These are phyloP conservation scores for Cadophora malorum DNA, from an alignment of 2,329 filamentous ascomycete genomes.

Conservation along the genomic window DNA sequence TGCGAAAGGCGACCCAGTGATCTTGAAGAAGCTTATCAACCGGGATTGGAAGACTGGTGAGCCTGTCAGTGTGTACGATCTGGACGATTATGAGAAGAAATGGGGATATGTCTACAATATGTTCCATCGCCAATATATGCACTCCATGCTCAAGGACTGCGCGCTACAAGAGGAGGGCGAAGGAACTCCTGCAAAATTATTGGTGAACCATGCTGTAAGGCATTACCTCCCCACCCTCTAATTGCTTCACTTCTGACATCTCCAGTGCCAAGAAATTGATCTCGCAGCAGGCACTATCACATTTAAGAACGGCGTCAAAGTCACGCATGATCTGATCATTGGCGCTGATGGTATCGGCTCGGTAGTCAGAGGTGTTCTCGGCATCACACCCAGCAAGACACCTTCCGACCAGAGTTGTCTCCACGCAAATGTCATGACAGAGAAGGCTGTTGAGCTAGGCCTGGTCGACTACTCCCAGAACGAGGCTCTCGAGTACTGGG, in stretches of 20 bases:
- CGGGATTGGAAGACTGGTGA: conserved; percentile 74
- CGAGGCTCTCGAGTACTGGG: conserved; percentile 45
- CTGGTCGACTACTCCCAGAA: conserved; percentile 38
- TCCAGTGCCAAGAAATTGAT: conserved; percentile 58
- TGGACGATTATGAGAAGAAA: conserved; percentile 67
- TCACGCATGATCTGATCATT: conserved; percentile 49
- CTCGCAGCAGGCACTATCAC: conserved; percentile 54
- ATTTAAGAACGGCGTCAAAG: conserved; percentile 44
- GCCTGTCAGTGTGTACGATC: conserved; percentile 66
- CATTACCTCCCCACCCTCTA: too few relatives aligned
- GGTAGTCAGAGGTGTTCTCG: conserved; percentile 65
- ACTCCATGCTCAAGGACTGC: conserved; percentile 67
- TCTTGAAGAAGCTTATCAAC: conserved; percentile 71
- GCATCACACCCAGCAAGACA: conserved; percentile 48
- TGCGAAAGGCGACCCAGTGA: conserved; percentile 67
- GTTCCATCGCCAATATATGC: conserved; percentile 74
- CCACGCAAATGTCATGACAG: conserved; percentile 46
- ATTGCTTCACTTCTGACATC: too few relatives aligned
- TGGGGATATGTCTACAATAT: conserved; percentile 69
- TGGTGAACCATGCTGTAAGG: conserved; percentile 49
- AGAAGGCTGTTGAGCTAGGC: conserved; percentile 37
- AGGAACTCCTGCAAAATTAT: conserved; percentile 59
- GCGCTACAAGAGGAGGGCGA: conserved; percentile 61
- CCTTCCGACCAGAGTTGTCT: conserved; percentile 49
- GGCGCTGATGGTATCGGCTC: conserved; percentile 67